Evolutionary conservation across 2,329 filamentous ascomycete genomes (phyloP).

Genomic region (Leptographium procerum): DNA sequence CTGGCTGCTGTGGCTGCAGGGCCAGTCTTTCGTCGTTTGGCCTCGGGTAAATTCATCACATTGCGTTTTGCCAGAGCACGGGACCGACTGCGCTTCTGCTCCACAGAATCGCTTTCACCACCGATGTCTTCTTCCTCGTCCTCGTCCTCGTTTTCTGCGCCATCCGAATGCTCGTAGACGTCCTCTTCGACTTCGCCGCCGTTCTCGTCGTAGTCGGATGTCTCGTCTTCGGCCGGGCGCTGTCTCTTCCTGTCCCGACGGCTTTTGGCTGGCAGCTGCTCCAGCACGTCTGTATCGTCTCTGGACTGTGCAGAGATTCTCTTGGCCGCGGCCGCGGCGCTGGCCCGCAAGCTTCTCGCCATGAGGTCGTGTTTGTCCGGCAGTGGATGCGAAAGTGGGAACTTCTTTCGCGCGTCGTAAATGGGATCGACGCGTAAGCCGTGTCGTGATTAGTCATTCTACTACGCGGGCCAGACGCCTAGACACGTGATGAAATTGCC

Average conservation of each 20-base stretch:
- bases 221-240: background rate
- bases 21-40: background rate
- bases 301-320: background rate
- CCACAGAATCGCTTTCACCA: background rate
- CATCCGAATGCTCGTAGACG: background rate
- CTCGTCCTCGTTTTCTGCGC: background rate
- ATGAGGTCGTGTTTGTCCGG: no score
- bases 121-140: background rate
- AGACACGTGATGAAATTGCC: no score
- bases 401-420: no score
- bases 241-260: background rate
- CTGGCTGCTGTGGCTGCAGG: background rate
- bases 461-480: no score
- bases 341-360: conserved; percentile 6
- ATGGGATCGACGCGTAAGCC: no score
- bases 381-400: no score
- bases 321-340: conserved; percentile 6
- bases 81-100: background rate
- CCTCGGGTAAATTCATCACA: background rate
- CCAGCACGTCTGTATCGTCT: background rate
- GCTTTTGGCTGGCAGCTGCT: background rate
- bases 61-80: background rate
- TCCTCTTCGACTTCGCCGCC: background rate
- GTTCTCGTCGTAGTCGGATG: background rate
- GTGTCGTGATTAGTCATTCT: no score